Base-by-base conservation (phyloP, 192 early-diverging fungal genomes). In the Coemansia erecta region DNA sequence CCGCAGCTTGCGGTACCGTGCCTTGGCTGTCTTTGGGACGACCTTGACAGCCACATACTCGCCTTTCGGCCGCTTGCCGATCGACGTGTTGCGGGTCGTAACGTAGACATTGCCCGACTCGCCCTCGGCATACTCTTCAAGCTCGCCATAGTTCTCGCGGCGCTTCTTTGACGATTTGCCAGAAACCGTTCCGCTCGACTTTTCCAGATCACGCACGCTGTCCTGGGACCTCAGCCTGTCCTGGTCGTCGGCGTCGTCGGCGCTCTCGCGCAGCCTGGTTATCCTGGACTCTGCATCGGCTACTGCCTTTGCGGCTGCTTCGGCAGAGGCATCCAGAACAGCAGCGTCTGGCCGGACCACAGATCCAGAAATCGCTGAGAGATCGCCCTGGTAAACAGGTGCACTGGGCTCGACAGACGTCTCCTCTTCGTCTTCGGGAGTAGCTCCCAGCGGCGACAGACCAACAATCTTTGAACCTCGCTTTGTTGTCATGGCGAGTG, bases 81-180 rank as follows among this genome's bases (percentile, higher is more conserved):
- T 52, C 4, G 64, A 49, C 1, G 59, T 43, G 33, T 65, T 70
- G 56, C 74, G 70, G 53, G 52, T 48, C 24, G 80, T 62, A 33
- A 72, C 60, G 41, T 61, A 82, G 51, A 82, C 66, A 44, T 72
- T 77, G 54, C 81, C 81, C 0, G 62, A 82, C 56, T 82, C 81
- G 60, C 81, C 81, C 51, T 78, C 81, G 1, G 81, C 81, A 40
- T 74, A 82, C 49, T 73, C 71, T 33, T 82, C 81, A 39, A 80
- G 68, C 61, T 80, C 72, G 44, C 68, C 76, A 23, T 78, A 78
- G 70, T 78, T 78, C 35, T 72, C 70, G 49, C 76, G 61, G 45
- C 68, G 70, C 63, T 68, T 68, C 75, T 58, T 68, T 23, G 68
- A 70, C 42, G 68, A 71, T 50, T 77, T 78, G 44, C 57, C 58